phyloP scores from a whole-genome alignment of 306 rosid genomes.

The Prosopis cineraria region DNA sequence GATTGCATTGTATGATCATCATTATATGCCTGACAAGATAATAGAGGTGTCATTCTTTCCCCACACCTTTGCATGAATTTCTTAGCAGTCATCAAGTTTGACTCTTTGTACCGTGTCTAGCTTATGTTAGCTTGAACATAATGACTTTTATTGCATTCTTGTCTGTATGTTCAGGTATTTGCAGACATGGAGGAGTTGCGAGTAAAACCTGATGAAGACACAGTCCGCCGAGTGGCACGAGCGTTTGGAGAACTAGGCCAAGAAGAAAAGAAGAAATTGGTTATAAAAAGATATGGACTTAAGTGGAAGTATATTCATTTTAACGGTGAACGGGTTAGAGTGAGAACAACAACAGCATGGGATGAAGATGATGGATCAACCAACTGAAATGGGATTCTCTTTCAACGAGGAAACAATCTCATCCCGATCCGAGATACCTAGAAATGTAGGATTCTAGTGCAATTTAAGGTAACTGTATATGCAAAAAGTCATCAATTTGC shows the following conservation, averaged over 20 bases:
- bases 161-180: constrained; percentile 60
- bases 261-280: constrained; percentile 64
- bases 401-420: constrained; percentile 7
- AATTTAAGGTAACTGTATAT: neutral
- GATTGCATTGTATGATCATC: constrained; percentile 84
- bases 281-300: constrained; percentile 62
- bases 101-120: neutral
- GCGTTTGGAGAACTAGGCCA: constrained; percentile 65
- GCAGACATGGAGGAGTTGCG: constrained; percentile 90
- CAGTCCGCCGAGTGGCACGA: constrained; percentile 65
- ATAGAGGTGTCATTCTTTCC: constrained; percentile 58
- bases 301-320: constrained; percentile 89
- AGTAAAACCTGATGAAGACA: constrained; percentile 86
- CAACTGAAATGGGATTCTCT: constrained; percentile 25
- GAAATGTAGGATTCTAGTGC: neutral
- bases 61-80: constrained; percentile 8
- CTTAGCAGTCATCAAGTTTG: neutral
- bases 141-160: neutral
- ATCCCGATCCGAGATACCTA: neutral
- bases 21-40: constrained; percentile 58
- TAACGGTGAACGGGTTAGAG: constrained; percentile 79
- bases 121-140: neutral
- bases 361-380: constrained; percentile 42
- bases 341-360: constrained; percentile 53
- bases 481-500: neutral